phyloP scores from a whole-genome alignment of 164 flowering plant species.

The grape (Vitis vinifera) region DNA sequence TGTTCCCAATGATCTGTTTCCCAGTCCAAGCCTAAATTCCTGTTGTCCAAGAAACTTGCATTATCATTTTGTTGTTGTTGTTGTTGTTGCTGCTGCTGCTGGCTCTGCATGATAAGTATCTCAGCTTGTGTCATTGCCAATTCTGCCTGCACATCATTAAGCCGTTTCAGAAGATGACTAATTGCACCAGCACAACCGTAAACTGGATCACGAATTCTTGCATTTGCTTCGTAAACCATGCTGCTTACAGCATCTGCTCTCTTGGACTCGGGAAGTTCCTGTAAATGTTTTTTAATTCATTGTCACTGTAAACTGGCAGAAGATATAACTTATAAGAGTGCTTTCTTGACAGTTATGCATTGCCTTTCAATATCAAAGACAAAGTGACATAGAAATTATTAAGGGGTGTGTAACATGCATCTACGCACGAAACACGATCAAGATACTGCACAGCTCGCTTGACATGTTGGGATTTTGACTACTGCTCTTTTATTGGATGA shows the following conservation, averaged over 20 bases:
- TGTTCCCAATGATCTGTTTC: too few relatives aligned
- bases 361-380: too few relatives aligned
- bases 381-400: too few relatives aligned
- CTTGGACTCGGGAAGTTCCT: constrained; percentile 71
- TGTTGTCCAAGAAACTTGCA: too few relatives aligned
- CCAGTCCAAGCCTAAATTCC: too few relatives aligned
- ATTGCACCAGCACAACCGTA: constrained; percentile 81
- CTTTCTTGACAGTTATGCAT: too few relatives aligned
- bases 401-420: too few relatives aligned
- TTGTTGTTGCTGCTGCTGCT: constrained; percentile 36
- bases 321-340: not conserved
- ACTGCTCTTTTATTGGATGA: too few relatives aligned
- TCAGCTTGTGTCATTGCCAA: constrained; percentile 72
- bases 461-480: too few relatives aligned
- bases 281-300: not conserved
- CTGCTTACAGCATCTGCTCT: constrained; percentile 82
- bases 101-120: constrained; percentile 47
- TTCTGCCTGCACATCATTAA: constrained; percentile 60
- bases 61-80: constrained; percentile 5
- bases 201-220: constrained; percentile 70
- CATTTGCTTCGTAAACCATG: constrained; percentile 82
- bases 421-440: too few relatives aligned
- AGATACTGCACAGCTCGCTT: too few relatives aligned
- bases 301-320: not conserved
- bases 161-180: constrained; percentile 69